Conservation (phyloP, 306 rosid species). For the Astragalus glycyphyllos region DNA sequence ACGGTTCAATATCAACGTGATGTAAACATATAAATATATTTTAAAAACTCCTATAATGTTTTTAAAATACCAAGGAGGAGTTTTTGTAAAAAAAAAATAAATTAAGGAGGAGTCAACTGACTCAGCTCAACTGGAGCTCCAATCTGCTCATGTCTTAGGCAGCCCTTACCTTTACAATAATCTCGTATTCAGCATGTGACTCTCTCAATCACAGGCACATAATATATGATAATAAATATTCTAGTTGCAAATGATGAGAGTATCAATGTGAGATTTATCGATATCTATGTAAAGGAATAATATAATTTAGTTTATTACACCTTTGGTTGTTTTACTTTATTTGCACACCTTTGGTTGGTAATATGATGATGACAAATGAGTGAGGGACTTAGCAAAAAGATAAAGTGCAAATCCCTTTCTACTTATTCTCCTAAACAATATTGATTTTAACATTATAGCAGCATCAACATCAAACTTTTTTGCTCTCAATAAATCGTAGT, state of each 20-base stretch:
- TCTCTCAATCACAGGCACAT: constrained; percentile 16
- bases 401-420: constrained; percentile 24
- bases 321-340: constrained; percentile 20
- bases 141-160: neutral
- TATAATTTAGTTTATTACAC: constrained; percentile 7
- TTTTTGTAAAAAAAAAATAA: no score
- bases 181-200: neutral
- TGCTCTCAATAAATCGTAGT: no score
- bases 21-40: no score
- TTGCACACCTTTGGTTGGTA: constrained; percentile 15
- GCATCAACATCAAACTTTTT: no score
- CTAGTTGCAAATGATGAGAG: constrained; percentile 27
- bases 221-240: constrained; percentile 21
- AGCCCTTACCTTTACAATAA: neutral
- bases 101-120: neutral
- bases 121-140: no score
- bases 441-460: neutral
- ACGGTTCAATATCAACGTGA: no score
- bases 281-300: constrained; percentile 8
- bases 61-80: no score
- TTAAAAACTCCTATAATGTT: no score
- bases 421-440: constrained; percentile 22
- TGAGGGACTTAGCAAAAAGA: constrained; percentile 25
- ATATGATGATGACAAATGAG: constrained; percentile 37
- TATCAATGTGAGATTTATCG: constrained; percentile 8